Evolutionary conservation across 768 basidiomycete genomes (phyloP), one percentile per base, ranked within the genome.

Genomic region (Pleurotus citrinopileatus): DNA sequence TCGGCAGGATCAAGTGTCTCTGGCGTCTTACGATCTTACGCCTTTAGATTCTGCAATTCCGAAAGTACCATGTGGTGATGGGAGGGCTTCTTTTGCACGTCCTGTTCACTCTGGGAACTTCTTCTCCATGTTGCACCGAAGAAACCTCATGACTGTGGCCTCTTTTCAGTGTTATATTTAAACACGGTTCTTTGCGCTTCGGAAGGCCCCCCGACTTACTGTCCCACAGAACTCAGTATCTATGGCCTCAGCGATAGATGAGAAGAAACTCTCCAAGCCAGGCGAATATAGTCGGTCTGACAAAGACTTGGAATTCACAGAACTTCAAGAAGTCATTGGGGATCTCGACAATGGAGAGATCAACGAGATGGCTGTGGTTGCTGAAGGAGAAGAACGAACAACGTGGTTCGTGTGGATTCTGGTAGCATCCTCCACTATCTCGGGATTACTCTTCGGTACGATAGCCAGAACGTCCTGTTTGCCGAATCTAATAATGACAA

Each of bases 391-490:
- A 55, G 84, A 86, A 55, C 70, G 68, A 55, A 84, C 83, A 20
- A 87, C 86, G 0, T 80, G 78, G 76, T 90, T 90, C 58, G 81
- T 91, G 2, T 89, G 87, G 87, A 70, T 84, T n/a, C 76, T 92
- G 37, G 89, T 91, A 12, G 66, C 78, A 48, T 83, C 84, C 55
- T 84, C 84, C n/a, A 84, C 86, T 46, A 86, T 91, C 52, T 87
- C 86, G 10, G 89, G 87, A 15, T 66, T 89, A 20, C 74, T 90
- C 5, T 91, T 91, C 56, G 89, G 88, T 87, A 52, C 25, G 84
- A 63, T 27, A n/a, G n/a, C n/a, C n/a, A n/a, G n/a, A n/a, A n/a
- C n/a, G n/a, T 15, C 36, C 10, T 34, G 9, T 23, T 26, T 7
- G 9, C 20, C 12, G 40, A 20, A 23, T 23, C 15, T 28, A 3